A percentile compares a stretch with the other conserved stretches of the same genome.
Evolutionary conservation across 495 filamentous ascomycete genomes (phyloP).

Genomic region (Hypoxylon subgilvum): DNA sequence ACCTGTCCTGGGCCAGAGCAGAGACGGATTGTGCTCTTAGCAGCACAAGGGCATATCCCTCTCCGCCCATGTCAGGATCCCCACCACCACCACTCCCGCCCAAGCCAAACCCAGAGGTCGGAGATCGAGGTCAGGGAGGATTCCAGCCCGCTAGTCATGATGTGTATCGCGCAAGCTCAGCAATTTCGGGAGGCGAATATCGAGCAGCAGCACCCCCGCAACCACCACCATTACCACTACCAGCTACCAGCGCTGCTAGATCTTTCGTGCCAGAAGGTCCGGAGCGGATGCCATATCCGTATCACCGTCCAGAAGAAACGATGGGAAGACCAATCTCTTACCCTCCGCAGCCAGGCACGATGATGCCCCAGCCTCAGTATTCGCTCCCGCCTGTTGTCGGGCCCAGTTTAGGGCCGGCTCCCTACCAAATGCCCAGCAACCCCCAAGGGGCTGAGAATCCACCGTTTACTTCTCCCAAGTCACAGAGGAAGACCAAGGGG

Average conservation of each 20-base stretch:
- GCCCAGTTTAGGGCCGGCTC: slow-evolving; percentile 41
- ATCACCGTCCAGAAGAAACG: slow-evolving; percentile 46
- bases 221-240: slow-evolving; percentile 37
- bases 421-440: slow-evolving; percentile 45
- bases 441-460: slow-evolving; percentile 44
- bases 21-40: slow-evolving; percentile 69
- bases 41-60: slow-evolving; percentile 68
- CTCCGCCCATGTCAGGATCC: slow-evolving; percentile 86
- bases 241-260: slow-evolving; percentile 35
- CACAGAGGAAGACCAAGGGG: slow-evolving; percentile 85
- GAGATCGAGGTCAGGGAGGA: slow-evolving; percentile 61
- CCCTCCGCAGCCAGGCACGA: slow-evolving; percentile 41
- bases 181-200: slow-evolving; percentile 51
- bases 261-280: slow-evolving; percentile 47
- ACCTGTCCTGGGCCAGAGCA: slow-evolving; percentile 70
- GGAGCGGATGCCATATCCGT: slow-evolving; percentile 48
- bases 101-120: slow-evolving; percentile 66
- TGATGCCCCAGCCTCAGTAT: slow-evolving; percentile 42
- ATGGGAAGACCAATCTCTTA: slow-evolving; percentile 47
- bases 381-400: slow-evolving; percentile 46
- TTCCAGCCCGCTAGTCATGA: slow-evolving; percentile 55
- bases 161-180: slow-evolving; percentile 53
- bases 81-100: slow-evolving; percentile 69
- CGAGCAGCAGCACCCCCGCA: slow-evolving; percentile 44
- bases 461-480: slow-evolving; percentile 59